These are phyloP conservation scores for Aspergillus hiratsukae DNA, from an alignment of 2,329 filamentous ascomycete genomes.

Conservation along the genomic window DNA sequence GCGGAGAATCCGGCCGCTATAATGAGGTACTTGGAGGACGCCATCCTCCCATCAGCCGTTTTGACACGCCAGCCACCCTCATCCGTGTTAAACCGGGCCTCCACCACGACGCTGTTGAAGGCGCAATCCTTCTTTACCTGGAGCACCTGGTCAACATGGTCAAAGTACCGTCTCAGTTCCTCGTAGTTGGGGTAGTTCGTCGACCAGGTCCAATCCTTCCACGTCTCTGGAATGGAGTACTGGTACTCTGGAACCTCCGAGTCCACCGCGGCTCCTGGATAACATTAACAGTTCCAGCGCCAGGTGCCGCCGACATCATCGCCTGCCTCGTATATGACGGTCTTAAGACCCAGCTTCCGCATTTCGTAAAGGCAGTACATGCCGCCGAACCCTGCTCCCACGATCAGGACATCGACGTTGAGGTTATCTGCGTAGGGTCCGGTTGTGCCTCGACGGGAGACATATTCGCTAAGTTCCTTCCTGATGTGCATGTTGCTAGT, in stretches of 20 bases:
- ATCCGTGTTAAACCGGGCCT: slow-evolving; percentile 37
- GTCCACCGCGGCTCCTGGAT: slow-evolving; percentile 54
- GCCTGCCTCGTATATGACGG: slow-evolving; percentile 51
- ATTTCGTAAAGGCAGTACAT: slow-evolving; percentile 51
- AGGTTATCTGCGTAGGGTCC: slow-evolving; percentile 25
- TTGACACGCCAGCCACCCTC: slow-evolving; percentile 42
- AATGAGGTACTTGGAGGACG: slow-evolving; percentile 44
- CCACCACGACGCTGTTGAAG: slow-evolving; percentile 43
- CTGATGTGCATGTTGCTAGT: slow-evolving; percentile 28
- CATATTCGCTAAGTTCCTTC: slow-evolving; percentile 21
- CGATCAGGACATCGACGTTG: slow-evolving; percentile 22
- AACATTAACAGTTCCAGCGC: slow-evolving; percentile 55
- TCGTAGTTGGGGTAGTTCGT: slow-evolving; percentile 24
- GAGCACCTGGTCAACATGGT: slow-evolving; percentile 43
- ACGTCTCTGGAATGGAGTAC: slow-evolving; percentile 48
- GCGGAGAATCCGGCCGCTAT: slow-evolving; percentile 45
- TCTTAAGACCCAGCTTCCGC: slow-evolving; percentile 47
- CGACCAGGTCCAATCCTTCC: slow-evolving; percentile 44
- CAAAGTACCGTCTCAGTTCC: slow-evolving; percentile 46
- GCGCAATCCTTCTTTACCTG: slow-evolving; percentile 42
- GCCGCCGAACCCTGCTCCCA: slow-evolving; percentile 29
- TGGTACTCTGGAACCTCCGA: slow-evolving; percentile 53
- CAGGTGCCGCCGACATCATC: slow-evolving; percentile 51
- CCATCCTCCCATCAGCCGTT: slow-evolving; percentile 39
- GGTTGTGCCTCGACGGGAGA: slow-evolving; percentile 14